Evolutionary conservation across 108 stramenopile species (phyloP), one percentile per base, ranked within the genome.

Genomic region (Ochromonas danica): DNA sequence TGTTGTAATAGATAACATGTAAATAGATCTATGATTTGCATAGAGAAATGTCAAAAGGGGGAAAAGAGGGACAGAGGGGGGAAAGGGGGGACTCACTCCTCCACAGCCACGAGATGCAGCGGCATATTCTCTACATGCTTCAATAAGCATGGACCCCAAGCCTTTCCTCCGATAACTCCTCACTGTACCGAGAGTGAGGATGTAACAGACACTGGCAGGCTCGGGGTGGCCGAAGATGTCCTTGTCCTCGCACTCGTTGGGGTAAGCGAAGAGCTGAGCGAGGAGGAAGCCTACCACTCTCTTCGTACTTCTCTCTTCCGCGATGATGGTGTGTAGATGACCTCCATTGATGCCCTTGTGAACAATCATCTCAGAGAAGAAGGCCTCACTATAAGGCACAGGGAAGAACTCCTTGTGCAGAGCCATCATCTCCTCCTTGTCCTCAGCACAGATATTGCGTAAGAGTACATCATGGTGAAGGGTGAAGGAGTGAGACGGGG

Each of bases 381-480:
- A 70, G 40, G 17, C 33, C 17, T 70, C 67, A 31, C 17, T 40
- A 31, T 70, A 70, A 40, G 17, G 36, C 10, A 70, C 22, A 22
- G 67, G 67, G 40, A 70, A 70, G 22, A 70, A 70, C 39, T 70
- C 67, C 39, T 70, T 22, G 67, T 70, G 67, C 40, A 70, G 22
- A 38, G 67, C 36, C 22, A 31, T 70, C 39, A 70, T 38, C 17
- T 40, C 40, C 14, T 70, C 67, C 36, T 22, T 14, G 22, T 70
- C 67, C 14, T 40, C 17, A 17, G 67, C 22, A 40, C 33, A 22
- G 39, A 70, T 31, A 10, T 14, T 17, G 14, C 67, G 67, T 14
- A 70, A 70, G 14, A 57, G 51, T 10, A 57, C 10, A 57, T 57
- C 51, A n/a, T n/a, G n/a, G n/a, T n/a, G n/a, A n/a, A n/a, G n/a